Base-by-base conservation (phyloP, 2,329 filamentous ascomycete genomes). In the Akanthomyces muscarius region DNA sequence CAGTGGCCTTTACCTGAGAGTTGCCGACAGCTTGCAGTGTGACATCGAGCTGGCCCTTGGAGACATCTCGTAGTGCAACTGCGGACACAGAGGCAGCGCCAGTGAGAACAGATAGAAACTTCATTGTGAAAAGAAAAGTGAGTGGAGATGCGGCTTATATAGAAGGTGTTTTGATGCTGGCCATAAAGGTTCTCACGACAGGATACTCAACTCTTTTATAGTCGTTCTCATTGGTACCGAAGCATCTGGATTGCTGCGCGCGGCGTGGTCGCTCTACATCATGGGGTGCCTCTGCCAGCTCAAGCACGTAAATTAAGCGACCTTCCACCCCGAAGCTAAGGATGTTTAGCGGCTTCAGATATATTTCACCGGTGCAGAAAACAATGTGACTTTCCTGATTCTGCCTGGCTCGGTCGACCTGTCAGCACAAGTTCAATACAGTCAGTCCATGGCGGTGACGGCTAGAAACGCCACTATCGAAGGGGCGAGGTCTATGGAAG, bases 21-120 rank as follows among this genome's bases (percentile, higher is more conserved):
- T 82, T 81, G 65, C 76, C 77, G 21, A 76, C 69, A 64, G 76
- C 72, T 68, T 78, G 72, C 61, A 81, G 75, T 66, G 76, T 72
- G 61, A 78, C 74, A 53, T 75, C 71, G 61, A 78, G 72, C 63
- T 75, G 72, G 18, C 50, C 30, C 57, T 51, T 57, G 61, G 65
- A 53, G 33, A 52, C 65, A 64, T 73, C 73, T 60, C 69, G 70
- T 45, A 64, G 61, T 30, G 63, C 65, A 63, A 74, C 73, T 60
- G 70, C 71, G 58, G 70, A 74, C 59, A 74, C 41, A 54, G 75
- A 69, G 64, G 71, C 73, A 47, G 76, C 45, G 36, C 45, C n/a
- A 21, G 48, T 28, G 38, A 61, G 48, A 14, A 50, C 59, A 48
- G 59, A 50, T 36, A 61, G 51, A 16, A 61, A 61, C 59, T 61